phyloP scores from a whole-genome alignment of 805 yeast species.

The Candida krabiensis region DNA sequence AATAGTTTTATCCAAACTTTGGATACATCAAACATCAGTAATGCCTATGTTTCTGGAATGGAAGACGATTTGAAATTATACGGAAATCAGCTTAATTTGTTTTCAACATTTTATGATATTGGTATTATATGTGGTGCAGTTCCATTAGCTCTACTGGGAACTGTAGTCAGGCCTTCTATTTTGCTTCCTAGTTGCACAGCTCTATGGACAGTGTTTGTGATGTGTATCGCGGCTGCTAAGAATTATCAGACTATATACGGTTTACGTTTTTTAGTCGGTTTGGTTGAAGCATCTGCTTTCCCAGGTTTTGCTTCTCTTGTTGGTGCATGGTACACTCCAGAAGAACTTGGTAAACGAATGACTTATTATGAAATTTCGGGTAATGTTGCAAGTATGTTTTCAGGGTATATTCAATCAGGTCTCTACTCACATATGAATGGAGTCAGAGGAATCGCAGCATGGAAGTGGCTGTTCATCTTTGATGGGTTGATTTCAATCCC shows the following conservation, averaged over 20 bases:
- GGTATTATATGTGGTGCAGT: slow-evolving; percentile 25
- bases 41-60: slow-evolving; percentile 68
- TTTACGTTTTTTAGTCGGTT: slow-evolving; percentile 41
- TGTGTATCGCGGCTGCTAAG: slow-evolving; percentile 23
- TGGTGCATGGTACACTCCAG: slow-evolving; percentile 41
- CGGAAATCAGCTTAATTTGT: slow-evolving; percentile 40
- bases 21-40: slow-evolving; percentile 58
- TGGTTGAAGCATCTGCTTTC: slow-evolving; percentile 43
- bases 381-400: slow-evolving; percentile 43
- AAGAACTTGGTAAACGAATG: slow-evolving; percentile 42
- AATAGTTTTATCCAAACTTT: slow-evolving; percentile 68
- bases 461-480: slow-evolving; percentile 74
- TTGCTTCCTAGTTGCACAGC: slow-evolving; percentile 21
- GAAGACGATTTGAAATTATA: slow-evolving; percentile 52
- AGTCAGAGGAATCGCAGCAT: slow-evolving; percentile 52
- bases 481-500: slow-evolving; percentile 60
- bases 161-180: slow-evolving; percentile 18
- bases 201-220: slow-evolving; percentile 28
- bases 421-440: slow-evolving; percentile 49
- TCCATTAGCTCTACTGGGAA: slow-evolving; percentile 17
- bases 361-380: slow-evolving; percentile 38
- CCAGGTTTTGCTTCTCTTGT: slow-evolving; percentile 39
- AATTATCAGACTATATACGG: slow-evolving; percentile 38
- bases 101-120: slow-evolving; percentile 37
- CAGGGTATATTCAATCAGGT: slow-evolving; percentile 63